Percentiles rank a stretch among this genome's conserved stretches.
Conservation (phyloP, 2,329 filamentous ascomycete species). For the Aspergillus sp. region DNA sequence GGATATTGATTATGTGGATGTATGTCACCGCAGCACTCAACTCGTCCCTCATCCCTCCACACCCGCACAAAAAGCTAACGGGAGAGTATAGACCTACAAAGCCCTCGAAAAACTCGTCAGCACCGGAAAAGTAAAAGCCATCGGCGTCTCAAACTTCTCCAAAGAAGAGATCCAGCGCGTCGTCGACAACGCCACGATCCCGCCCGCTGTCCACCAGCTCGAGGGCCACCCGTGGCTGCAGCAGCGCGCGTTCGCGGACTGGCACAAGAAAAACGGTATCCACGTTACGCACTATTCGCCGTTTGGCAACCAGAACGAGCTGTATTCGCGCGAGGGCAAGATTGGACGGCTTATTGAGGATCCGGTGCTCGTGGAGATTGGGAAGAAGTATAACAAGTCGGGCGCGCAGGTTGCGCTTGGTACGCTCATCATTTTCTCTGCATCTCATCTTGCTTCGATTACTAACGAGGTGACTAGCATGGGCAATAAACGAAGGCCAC, state of each 20-base stretch:
- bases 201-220: slow-evolving; percentile 56
- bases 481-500: slow-evolving; percentile 58
- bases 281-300: slow-evolving; percentile 61
- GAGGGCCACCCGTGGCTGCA: slow-evolving; percentile 60
- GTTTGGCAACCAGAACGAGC: slow-evolving; percentile 58
- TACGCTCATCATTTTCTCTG: slow-evolving; percentile 23
- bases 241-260: slow-evolving; percentile 54
- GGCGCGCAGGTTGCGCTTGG: slow-evolving; percentile 57
- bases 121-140: slow-evolving; percentile 53
- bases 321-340: slow-evolving; percentile 51
- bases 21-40: slow-evolving; percentile 26
- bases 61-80: not conserved
- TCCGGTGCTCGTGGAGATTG: slow-evolving; percentile 54
- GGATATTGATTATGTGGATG: slow-evolving; percentile 55
- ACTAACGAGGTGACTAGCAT: slow-evolving; percentile 42
- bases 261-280: slow-evolving; percentile 55
- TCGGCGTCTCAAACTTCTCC: slow-evolving; percentile 60
- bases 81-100: slow-evolving; percentile 49
- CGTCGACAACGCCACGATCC: slow-evolving; percentile 48
- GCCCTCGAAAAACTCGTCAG: slow-evolving; percentile 52
- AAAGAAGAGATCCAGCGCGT: slow-evolving; percentile 54
- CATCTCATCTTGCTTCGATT: too few species aligned
- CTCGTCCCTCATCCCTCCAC: not conserved
- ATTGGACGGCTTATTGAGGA: slow-evolving; percentile 58
- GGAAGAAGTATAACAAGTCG: slow-evolving; percentile 57